These are phyloP conservation scores for Pochonia chlamydosporia DNA, from an alignment of 2,329 filamentous ascomycete genomes.

Conservation along the genomic window DNA sequence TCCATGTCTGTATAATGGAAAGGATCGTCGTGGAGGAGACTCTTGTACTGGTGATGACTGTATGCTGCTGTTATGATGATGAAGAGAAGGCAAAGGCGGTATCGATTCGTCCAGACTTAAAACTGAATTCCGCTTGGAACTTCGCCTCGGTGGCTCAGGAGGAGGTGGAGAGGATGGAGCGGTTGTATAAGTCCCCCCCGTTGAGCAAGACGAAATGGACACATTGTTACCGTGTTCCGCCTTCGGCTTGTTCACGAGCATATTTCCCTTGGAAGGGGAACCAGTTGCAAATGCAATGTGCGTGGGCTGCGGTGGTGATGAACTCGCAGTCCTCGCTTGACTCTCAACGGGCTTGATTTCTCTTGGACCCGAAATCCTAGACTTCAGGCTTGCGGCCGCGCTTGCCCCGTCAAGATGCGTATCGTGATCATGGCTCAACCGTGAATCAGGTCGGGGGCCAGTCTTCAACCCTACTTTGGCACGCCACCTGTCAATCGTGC, in stretches of 20 bases:
- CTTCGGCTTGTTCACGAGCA: slow-evolving; percentile 1
- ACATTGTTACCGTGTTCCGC: slow-evolving; percentile 10
- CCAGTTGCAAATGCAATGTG: slow-evolving; percentile 2
- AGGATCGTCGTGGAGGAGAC: background rate
- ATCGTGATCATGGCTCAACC: background rate
- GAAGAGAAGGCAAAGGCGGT: slow-evolving; percentile 1
- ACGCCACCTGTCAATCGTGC: slow-evolving; percentile 27
- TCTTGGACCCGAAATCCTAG: background rate
- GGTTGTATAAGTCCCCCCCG: slow-evolving; percentile 10
- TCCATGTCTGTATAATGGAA: background rate
- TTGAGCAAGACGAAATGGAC: slow-evolving; percentile 8
- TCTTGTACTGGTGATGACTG: background rate
- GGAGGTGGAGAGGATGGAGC: slow-evolving; percentile 15
- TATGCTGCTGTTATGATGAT: background rate
- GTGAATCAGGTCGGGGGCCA: slow-evolving; percentile 1
- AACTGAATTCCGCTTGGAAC: slow-evolving; percentile 19
- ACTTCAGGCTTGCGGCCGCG: background rate
- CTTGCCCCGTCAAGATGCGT: background rate
- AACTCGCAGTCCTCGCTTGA: background rate
- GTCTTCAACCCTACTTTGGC: slow-evolving; percentile 19
- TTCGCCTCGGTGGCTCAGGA: slow-evolving; percentile 22
- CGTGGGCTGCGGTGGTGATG: background rate
- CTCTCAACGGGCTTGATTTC: background rate
- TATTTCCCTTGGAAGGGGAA: background rate
- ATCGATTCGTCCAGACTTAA: slow-evolving; percentile 7